Percentiles rank a stretch among this genome's conserved stretches.
phyloP scores from a whole-genome alignment of 1,139 yeast genomes.

The Suhomyces bokatorum region DNA sequence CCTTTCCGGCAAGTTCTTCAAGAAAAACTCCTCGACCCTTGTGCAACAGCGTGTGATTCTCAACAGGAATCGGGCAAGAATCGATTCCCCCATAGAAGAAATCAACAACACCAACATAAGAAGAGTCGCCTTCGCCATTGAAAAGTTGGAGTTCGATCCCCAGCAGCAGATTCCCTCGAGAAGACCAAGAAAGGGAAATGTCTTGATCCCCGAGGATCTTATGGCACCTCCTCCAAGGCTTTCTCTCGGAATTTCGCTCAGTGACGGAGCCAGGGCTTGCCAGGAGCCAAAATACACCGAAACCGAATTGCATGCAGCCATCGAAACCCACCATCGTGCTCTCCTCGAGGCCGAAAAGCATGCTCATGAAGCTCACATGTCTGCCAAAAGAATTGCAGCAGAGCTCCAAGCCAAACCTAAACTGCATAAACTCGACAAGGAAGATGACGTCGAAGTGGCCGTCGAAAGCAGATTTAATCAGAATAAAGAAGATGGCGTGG shows the following conservation, averaged over 20 bases:
- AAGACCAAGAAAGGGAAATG: slow-evolving; percentile 78
- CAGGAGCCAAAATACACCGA: slow-evolving; percentile 45
- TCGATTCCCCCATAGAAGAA: slow-evolving; percentile 39
- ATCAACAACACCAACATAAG: slow-evolving; percentile 43
- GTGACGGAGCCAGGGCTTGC: slow-evolving; percentile 27
- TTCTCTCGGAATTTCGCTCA: slow-evolving; percentile 59
- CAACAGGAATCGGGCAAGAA: slow-evolving; percentile 48
- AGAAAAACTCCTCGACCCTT: slow-evolving; percentile 4
- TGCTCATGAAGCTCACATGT: slow-evolving; percentile 70
- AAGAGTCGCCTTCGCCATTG: slow-evolving; percentile 75
- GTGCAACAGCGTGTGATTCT: slow-evolving; percentile 33
- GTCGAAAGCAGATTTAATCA: slow-evolving; percentile 21
- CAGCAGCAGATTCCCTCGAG: slow-evolving; percentile 95
- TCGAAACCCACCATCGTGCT: slow-evolving; percentile 57
- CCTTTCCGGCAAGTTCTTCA: slow-evolving; percentile 4
- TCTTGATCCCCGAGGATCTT: slow-evolving; percentile 71
- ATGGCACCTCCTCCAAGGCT: slow-evolving; percentile 62
- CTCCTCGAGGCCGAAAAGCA: slow-evolving; percentile 65
- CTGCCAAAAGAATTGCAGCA: slow-evolving; percentile 66
- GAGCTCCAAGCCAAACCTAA: slow-evolving; percentile 32
- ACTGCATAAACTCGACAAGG: slow-evolving; percentile 16
- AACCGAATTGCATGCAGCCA: slow-evolving; percentile 52
- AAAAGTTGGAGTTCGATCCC: slow-evolving; percentile 72
- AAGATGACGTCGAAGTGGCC: slow-evolving; percentile 22
- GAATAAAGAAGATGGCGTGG: slow-evolving; percentile 25